Evolutionary conservation across 495 filamentous ascomycete species (phyloP).

Genomic region (Penicillium psychrofluorescens): DNA sequence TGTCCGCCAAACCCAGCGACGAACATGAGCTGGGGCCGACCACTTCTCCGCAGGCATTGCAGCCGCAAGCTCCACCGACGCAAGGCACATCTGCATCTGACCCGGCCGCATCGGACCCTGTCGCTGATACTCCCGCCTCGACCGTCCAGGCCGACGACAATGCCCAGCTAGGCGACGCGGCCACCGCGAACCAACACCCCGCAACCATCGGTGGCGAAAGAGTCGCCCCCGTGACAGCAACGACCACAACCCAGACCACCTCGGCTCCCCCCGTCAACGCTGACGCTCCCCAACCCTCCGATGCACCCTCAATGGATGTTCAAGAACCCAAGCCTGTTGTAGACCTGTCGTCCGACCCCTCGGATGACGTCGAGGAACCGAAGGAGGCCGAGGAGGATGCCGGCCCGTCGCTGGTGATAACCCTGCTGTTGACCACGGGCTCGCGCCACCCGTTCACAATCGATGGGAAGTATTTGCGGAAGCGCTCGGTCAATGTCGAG

Average conservation of each 20-base stretch:
- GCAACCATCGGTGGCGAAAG: slow-evolving; percentile 20
- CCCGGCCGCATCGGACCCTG: slow-evolving; percentile 2
- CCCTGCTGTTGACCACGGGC: slow-evolving; percentile 71
- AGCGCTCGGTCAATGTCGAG: slow-evolving; percentile 67
- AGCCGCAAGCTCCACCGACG: slow-evolving; percentile 7
- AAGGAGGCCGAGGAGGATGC: slow-evolving; percentile 39
- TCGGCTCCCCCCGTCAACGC: too few relatives aligned
- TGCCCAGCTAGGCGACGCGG: slow-evolving; percentile 10
- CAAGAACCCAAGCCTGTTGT: slow-evolving; percentile 26
- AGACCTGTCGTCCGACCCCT: slow-evolving; percentile 26
- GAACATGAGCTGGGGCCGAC: slow-evolving; percentile 13
- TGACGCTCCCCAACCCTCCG: slow-evolving; percentile 1
- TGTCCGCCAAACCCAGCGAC: slow-evolving; percentile 5
- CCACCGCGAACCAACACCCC: slow-evolving; percentile 18
- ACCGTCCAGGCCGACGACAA: slow-evolving; percentile 3
- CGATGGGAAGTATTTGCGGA: slow-evolving; percentile 75
- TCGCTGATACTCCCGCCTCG: slow-evolving; percentile 7
- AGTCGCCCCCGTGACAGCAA: slow-evolving; percentile 16
- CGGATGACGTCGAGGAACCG: slow-evolving; percentile 23
- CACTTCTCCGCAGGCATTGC: slow-evolving; percentile 17
- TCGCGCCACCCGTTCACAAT: slow-evolving; percentile 82
- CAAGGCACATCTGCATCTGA: slow-evolving; percentile 2
- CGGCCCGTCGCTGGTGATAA: slow-evolving; percentile 51
- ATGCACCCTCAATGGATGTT: slow-evolving; percentile 19
- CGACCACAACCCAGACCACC: slow-evolving; percentile 7